phyloP scores from a whole-genome alignment of 345 rosid species.

The Sonneratia alba region DNA sequence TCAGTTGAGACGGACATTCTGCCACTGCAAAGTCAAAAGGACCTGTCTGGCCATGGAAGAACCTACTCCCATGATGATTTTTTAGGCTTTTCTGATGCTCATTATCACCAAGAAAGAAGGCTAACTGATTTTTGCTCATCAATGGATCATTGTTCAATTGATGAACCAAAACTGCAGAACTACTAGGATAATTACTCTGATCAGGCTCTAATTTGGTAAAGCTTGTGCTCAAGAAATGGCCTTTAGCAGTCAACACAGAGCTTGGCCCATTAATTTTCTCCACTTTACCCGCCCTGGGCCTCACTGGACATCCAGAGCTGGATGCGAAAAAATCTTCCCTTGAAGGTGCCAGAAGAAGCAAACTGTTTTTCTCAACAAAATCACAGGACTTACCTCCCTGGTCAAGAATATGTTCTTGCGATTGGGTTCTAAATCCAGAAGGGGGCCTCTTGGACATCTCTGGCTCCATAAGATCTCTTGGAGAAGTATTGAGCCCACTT shows the following conservation, averaged over 20 bases:
- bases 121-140: constrained; percentile 12
- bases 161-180: constrained; percentile 24
- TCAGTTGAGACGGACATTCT: constrained; percentile 18
- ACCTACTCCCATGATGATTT: constrained; percentile 9
- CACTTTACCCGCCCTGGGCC: constrained; percentile 11
- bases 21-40: constrained; percentile 9
- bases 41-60: constrained; percentile 14
- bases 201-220: constrained; percentile 2
- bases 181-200: constrained; percentile 8
- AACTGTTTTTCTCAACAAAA: constrained; percentile 14
- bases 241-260: constrained; percentile 16
- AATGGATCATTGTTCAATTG: constrained; percentile 30
- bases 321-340: constrained; percentile 24
- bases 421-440: constrained; percentile 16
- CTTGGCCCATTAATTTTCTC: constrained; percentile 17
- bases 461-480: neutral
- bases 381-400: constrained; percentile 17
- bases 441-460: constrained; percentile 8
- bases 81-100: constrained; percentile 12
- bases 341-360: constrained; percentile 18
- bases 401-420: constrained; percentile 12
- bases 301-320: constrained; percentile 32
- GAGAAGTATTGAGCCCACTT: constrained; percentile 2
- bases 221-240: constrained; percentile 10
- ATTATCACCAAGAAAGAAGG: constrained; percentile 13